phyloP scores from a whole-genome alignment of 177 flowering plant species.

The Tripterygium wilfordii region DNA sequence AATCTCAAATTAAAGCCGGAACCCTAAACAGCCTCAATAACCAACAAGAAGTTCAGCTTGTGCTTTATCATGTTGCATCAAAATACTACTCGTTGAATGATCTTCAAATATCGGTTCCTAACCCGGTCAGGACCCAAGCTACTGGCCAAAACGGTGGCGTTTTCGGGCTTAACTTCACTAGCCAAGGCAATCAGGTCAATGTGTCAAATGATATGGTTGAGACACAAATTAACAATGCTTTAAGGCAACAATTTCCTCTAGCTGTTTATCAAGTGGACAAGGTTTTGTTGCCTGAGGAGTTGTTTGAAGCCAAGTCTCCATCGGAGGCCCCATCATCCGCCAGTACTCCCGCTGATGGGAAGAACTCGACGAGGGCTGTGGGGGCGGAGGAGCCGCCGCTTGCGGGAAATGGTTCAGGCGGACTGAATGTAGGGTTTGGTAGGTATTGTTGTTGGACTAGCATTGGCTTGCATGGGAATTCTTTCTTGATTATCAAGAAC shows the following conservation, averaged over 20 bases:
- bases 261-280: constrained; percentile 59
- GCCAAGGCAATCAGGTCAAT: constrained; percentile 39
- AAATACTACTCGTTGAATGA: constrained; percentile 35
- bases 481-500: constrained; percentile 23
- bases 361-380: neutral
- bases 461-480: constrained; percentile 34
- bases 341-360: neutral
- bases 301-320: constrained; percentile 18
- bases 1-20: constrained; percentile 54
- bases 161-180: constrained; percentile 44
- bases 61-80: constrained; percentile 54
- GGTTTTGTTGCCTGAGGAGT: constrained; percentile 51
- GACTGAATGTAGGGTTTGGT: constrained; percentile 27
- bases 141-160: constrained; percentile 25
- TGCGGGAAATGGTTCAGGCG: constrained; percentile 8
- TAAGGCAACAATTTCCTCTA: constrained; percentile 34
- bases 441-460: constrained; percentile 31
- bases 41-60: constrained; percentile 44
- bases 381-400: constrained; percentile 9
- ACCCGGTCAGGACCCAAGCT: constrained; percentile 68
- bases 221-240: constrained; percentile 36
- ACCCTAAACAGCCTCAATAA: constrained; percentile 36
- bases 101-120: constrained; percentile 38
- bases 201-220: constrained; percentile 44
- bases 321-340: constrained; percentile 1